phyloP scores from a whole-genome alignment of 1,284 basidiomycete genomes.

The Erythrobasidium hasegawianum region DNA sequence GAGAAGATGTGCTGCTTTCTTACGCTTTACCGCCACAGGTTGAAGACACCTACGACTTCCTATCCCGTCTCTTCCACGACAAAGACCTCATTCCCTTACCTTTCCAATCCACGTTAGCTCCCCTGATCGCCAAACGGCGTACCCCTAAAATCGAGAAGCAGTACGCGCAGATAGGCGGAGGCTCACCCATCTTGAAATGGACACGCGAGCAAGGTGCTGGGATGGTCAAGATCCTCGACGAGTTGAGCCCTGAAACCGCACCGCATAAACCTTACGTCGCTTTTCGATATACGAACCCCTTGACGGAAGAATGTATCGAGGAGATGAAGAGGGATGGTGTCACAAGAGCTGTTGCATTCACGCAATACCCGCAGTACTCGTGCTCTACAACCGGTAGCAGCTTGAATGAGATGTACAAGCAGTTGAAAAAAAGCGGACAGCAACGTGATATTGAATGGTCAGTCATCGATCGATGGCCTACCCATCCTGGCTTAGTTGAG shows the following conservation, averaged over 20 bases:
- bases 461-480: conserved; percentile 97
- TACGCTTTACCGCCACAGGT: conserved; percentile 37
- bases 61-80: conserved; percentile 90
- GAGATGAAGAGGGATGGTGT: conserved; percentile 90
- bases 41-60: conserved; percentile 59
- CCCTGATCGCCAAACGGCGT: conserved; percentile 82
- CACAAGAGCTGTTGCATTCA: conserved; percentile 88
- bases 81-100: conserved; percentile 94
- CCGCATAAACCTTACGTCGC: conserved; percentile 95
- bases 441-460: conserved; percentile 80
- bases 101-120: conserved; percentile 81
- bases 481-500: conserved; percentile 87
- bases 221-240: conserved; percentile 88
- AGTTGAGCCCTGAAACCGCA: conserved; percentile 83
- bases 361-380: conserved; percentile 98
- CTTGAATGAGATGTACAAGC: conserved; percentile 81
- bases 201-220: conserved; percentile 81
- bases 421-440: conserved; percentile 55
- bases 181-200: conserved; percentile 94
- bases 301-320: conserved; percentile 76
- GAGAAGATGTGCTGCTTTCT: neutral
- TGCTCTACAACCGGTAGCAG: conserved; percentile 97
- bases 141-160: conserved; percentile 93
- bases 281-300: conserved; percentile 82
- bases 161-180: conserved; percentile 91